phyloP scores from a whole-genome alignment of 805 yeast genomes.

The Tetrapisispora pingtungensis region DNA sequence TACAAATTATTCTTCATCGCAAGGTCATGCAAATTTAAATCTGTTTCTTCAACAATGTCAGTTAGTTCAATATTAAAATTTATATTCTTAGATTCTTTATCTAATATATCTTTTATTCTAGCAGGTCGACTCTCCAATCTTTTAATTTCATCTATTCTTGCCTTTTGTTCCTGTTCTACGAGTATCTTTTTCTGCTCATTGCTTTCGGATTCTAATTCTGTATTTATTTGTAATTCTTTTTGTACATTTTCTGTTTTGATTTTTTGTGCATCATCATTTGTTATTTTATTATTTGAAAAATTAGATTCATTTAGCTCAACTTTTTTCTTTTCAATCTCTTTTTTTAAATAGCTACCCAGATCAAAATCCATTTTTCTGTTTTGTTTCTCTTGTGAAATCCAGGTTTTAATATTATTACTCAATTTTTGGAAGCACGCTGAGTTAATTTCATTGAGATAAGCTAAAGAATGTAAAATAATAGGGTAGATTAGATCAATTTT shows the following conservation, averaged over 20 bases:
- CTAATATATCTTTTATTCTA: neutral
- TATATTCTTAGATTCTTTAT: neutral
- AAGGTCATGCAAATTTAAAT: slow-evolving; percentile 15
- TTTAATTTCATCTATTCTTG: slow-evolving; percentile 6
- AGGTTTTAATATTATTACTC: no score
- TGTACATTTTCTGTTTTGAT: neutral
- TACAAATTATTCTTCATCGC: slow-evolving; percentile 36
- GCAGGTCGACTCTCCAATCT: neutral
- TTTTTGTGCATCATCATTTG: no score
- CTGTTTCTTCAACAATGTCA: neutral
- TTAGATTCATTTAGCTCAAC: neutral
- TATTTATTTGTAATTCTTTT: neutral
- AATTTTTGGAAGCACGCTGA: no score
- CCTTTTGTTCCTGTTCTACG: neutral
- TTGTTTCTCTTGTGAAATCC: no score
- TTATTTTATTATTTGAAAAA: neutral
- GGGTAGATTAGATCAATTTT: no score
- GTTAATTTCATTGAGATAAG: no score
- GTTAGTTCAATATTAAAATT: neutral
- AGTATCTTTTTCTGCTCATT: neutral
- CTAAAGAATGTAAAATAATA: no score
- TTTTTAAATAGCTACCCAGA: slow-evolving; percentile 35
- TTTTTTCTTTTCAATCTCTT: slow-evolving; percentile 41
- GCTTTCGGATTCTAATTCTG: neutral
- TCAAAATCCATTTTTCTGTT: slow-evolving; percentile 41